Evolutionary conservation across 2,329 filamentous ascomycete genomes (phyloP), one percentile per base, ranked within the genome.

Genomic region (Ascocoryne sarcoides): DNA sequence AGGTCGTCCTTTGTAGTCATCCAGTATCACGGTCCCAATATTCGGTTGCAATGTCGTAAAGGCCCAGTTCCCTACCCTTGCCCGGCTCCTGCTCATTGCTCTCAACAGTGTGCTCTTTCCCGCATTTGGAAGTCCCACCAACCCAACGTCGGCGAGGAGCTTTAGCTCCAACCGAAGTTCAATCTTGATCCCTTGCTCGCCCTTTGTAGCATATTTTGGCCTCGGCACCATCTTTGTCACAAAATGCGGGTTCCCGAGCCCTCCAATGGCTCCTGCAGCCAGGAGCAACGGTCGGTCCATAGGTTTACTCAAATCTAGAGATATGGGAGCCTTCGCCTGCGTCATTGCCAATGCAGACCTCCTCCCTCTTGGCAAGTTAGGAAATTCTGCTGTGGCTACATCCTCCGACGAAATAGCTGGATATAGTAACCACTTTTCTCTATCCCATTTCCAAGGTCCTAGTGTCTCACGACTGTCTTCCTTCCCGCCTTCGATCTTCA

Each of bases 31-130:
- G 1, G 92, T 98, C 37, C 92, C 92, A 40, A 98, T 93, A 52
- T 94, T 95, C 2, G 92, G 92, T 52, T 89, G 82, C 7, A 98
- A 70, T 0, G 92, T 98, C 3, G 92, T 98, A 61, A 98, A 98
- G 8, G 88, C 90, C 92, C 92, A 98, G 60, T 84, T 81, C 30
- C 92, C 92, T 4, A 98, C 79, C 29, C 92, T 77, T 2, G 92
- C 86, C 44, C 88, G 82, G 59, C 85, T 93, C 60, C 89, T 89
- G 54, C 82, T 94, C 53, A 98, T 67, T 3, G 89, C 82, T 14
- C 92, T 80, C 12, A 96, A 73, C 1, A 98, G 71, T 0, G 92
- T 96, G 59, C 85, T 93, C 65, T 98, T 98, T 7, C 92, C 92
- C 4, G 90, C 92, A 60, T 98, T 98, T 1, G 92, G 92, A 12